phyloP scores from a whole-genome alignment of 306 rosid genomes.

The Dryas drummondii region DNA sequence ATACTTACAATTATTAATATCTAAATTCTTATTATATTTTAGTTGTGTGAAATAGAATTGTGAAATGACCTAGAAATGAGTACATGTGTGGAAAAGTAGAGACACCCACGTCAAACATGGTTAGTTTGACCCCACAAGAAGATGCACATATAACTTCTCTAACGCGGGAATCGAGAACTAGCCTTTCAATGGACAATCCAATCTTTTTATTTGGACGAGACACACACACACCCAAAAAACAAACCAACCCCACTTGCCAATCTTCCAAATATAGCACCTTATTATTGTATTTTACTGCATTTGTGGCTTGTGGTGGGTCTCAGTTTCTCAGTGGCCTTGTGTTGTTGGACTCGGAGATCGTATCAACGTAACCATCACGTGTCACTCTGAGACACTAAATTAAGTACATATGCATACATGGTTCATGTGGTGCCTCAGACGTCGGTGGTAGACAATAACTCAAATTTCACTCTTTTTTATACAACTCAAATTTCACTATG shows the following conservation, averaged over 20 bases:
- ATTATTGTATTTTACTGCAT: neutral
- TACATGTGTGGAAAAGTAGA: slow-evolving; percentile 10
- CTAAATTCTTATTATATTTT: neutral
- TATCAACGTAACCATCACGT: slow-evolving; percentile 6
- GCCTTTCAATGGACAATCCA: neutral
- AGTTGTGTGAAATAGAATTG: neutral
- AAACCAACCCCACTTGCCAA: slow-evolving; percentile 13
- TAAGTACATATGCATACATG: neutral
- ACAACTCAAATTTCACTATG: no score
- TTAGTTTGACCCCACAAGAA: slow-evolving; percentile 2
- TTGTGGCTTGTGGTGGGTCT: neutral
- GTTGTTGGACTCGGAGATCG: neutral
- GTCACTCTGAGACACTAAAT: neutral
- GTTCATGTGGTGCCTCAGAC: no score
- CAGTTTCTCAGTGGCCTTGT: neutral
- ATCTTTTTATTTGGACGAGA: neutral
- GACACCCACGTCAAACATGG: neutral
- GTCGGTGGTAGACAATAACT: no score
- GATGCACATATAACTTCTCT: neutral
- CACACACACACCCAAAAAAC: neutral
- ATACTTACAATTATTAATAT: neutral
- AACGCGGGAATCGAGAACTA: slow-evolving; percentile 1
- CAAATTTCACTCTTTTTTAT: no score
- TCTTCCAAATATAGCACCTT: neutral
- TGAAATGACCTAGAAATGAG: neutral